These are phyloP conservation scores for Hortiboletus flavorubellus DNA, from an alignment of 768 basidiomycete genomes.

Conservation along the genomic window DNA sequence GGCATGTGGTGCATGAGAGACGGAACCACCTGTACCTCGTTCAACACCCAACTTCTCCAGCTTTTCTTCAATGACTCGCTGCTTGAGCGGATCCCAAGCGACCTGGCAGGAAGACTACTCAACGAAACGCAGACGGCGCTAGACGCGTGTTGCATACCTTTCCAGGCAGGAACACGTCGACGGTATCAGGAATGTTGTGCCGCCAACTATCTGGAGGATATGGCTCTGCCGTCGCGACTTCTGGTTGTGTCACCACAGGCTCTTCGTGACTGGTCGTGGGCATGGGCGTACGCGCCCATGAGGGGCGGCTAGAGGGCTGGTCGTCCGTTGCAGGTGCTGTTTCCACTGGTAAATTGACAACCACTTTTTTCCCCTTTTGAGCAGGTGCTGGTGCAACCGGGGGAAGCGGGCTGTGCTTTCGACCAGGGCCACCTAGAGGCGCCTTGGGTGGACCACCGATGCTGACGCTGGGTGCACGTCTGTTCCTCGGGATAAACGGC, in stretches of 20 bases:
- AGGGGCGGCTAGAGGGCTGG: conserved; percentile 39
- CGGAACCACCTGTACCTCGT: conserved; percentile 47
- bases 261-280: conserved; percentile 34
- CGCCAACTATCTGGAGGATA: conserved; percentile 69
- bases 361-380: conserved; percentile 60
- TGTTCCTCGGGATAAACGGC: conserved; percentile 58
- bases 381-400: conserved; percentile 30
- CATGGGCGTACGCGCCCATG: conserved; percentile 64
- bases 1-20: conserved; percentile 70
- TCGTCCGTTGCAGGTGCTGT: conserved; percentile 39
- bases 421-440: conserved; percentile 71
- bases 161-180: conserved; percentile 82
- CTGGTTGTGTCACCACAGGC: conserved; percentile 27
- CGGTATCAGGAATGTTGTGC: conserved; percentile 52
- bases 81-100: conserved; percentile 73
- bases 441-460: conserved; percentile 90
- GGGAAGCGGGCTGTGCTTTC: conserved; percentile 70
- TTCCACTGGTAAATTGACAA: conserved; percentile 74
- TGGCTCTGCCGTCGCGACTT: conserved; percentile 44
- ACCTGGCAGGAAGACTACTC: conserved; percentile 38
- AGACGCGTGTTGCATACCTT: conserved; percentile 47
- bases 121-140: conserved; percentile 1
- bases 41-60: conserved; percentile 79
- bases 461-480: conserved; percentile 63
- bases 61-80: conserved; percentile 75